Evolutionary conservation across 805 yeast species (phyloP).

Genomic region (Nakazawaea anatomiae): DNA sequence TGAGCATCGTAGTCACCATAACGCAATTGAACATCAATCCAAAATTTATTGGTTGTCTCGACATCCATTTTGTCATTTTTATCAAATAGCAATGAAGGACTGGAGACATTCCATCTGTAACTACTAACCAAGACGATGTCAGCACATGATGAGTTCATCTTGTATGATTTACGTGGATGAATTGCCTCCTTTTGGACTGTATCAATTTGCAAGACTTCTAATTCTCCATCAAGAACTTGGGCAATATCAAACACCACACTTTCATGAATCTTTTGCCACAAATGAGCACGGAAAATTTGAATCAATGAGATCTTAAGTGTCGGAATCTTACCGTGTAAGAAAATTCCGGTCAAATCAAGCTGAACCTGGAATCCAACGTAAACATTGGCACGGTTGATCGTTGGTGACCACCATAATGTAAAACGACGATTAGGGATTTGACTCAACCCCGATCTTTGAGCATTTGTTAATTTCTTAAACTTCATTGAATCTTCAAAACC

Average conservation of each 20-base stretch:
- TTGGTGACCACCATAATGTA: slow-evolving; percentile 99
- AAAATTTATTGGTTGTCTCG: slow-evolving; percentile 63
- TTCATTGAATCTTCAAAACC: slow-evolving; percentile 97
- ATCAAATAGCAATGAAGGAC: slow-evolving; percentile 76
- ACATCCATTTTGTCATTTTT: slow-evolving; percentile 58
- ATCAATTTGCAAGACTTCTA: slow-evolving; percentile 78
- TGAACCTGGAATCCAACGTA: slow-evolving; percentile 97
- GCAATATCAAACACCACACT: slow-evolving; percentile 89
- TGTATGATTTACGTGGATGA: slow-evolving; percentile 95
- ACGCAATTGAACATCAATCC: slow-evolving; percentile 93
- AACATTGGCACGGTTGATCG: slow-evolving; percentile 95
- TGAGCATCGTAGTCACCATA: slow-evolving; percentile 98
- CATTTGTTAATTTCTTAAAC: slow-evolving; percentile 91
- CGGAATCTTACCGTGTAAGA: slow-evolving; percentile 96
- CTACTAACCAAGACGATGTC: slow-evolving; percentile 76
- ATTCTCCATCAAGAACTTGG: slow-evolving; percentile 83
- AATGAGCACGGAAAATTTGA: slow-evolving; percentile 94
- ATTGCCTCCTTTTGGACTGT: slow-evolving; percentile 85
- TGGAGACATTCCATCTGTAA: slow-evolving; percentile 75
- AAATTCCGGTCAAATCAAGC: slow-evolving; percentile 92
- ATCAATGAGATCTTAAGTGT: slow-evolving; percentile 91
- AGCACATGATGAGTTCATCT: slow-evolving; percentile 94
- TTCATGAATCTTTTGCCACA: slow-evolving; percentile 99
- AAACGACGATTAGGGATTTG: slow-evolving; percentile 97
- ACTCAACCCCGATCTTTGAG: slow-evolving; percentile 94